These are phyloP conservation scores for Suhomyces pyralidae DNA, from an alignment of 805 yeast genomes.

Conservation along the genomic window DNA sequence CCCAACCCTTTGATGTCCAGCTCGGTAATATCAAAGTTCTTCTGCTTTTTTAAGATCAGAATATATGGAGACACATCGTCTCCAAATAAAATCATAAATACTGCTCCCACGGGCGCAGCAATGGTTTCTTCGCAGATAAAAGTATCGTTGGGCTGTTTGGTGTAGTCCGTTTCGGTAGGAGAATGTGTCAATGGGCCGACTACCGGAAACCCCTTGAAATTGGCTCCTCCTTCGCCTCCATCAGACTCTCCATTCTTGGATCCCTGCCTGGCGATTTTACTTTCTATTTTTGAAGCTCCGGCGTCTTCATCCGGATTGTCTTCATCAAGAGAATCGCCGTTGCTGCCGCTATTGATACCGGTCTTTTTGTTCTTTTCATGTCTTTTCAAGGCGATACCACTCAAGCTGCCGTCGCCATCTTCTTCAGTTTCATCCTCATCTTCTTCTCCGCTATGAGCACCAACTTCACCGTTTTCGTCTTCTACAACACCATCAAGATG, in stretches of 20 bases:
- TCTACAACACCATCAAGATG: conserved; percentile 30
- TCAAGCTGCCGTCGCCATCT: conserved; percentile 13
- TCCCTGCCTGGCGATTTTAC: not conserved
- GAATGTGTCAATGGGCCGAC: conserved; percentile 66
- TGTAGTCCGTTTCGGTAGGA: conserved; percentile 50
- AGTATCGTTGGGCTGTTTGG: conserved; percentile 49
- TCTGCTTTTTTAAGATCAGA: conserved; percentile 31
- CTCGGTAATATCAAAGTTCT: conserved; percentile 22
- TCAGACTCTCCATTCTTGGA: not conserved
- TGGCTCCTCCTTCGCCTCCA: conserved; percentile 14
- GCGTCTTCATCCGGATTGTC: conserved; percentile 1
- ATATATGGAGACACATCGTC: conserved; percentile 42
- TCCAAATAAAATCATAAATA: conserved; percentile 71
- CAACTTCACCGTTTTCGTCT: conserved; percentile 17
- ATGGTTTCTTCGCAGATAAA: conserved; percentile 53
- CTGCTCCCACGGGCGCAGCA: conserved; percentile 73
- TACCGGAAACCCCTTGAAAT: conserved; percentile 40
- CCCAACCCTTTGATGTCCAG: conserved; percentile 31
- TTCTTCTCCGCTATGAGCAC: conserved; percentile 9
- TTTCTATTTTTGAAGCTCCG: not conserved
- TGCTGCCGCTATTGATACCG: conserved; percentile 4
- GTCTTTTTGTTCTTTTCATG: conserved; percentile 10
- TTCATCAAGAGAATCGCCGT: not conserved
- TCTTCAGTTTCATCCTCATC: conserved; percentile 23
- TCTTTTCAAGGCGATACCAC: conserved; percentile 5